phyloP scores from a whole-genome alignment of 768 basidiomycete genomes.

The Amylocystis lapponica region DNA sequence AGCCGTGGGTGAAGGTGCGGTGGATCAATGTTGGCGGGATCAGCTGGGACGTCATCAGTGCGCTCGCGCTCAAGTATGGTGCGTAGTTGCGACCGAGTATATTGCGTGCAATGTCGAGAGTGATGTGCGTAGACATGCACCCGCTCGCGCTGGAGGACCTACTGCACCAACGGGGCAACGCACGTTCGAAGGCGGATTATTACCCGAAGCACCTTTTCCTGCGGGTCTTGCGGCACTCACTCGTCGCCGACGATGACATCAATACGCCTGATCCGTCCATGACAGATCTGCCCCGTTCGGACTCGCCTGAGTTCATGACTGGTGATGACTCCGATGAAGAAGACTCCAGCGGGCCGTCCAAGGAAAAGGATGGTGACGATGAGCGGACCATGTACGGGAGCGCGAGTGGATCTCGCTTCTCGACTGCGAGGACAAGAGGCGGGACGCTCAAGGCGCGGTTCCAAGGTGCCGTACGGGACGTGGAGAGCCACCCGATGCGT shows the following conservation, averaged over 20 bases:
- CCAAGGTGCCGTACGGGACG: slow-evolving; percentile 5
- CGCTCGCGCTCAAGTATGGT: slow-evolving; percentile 62
- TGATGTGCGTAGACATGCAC: slow-evolving; percentile 66
- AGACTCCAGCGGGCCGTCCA: slow-evolving; percentile 27
- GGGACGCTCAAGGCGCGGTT: slow-evolving; percentile 8
- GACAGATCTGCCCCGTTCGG: slow-evolving; percentile 28
- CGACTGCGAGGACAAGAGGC: slow-evolving; percentile 19
- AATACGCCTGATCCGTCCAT: slow-evolving; percentile 11
- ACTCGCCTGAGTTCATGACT: slow-evolving; percentile 24
- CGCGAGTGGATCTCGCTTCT: slow-evolving; percentile 15
- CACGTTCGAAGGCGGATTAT: slow-evolving; percentile 66
- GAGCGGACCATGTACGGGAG: slow-evolving; percentile 26
- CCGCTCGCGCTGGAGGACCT: slow-evolving; percentile 70
- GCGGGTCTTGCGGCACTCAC: slow-evolving; percentile 58
- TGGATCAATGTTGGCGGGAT: slow-evolving; percentile 72
- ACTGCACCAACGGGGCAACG: slow-evolving; percentile 47
- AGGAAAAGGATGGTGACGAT: slow-evolving; percentile 20
- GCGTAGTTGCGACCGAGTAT: too few relatives aligned
- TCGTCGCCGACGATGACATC: slow-evolving; percentile 25
- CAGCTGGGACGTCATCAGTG: slow-evolving; percentile 69
- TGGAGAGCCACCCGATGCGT: slow-evolving; percentile 9
- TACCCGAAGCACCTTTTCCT: slow-evolving; percentile 68
- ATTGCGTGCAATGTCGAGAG: not conserved
- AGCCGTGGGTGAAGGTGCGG: slow-evolving; percentile 61
- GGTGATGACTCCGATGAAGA: slow-evolving; percentile 14